Percentiles rank a stretch among this genome's conserved stretches.
These are phyloP conservation scores for Linum usitatissimum DNA, from an alignment of 345 rosid genomes.

Conservation along the genomic window DNA sequence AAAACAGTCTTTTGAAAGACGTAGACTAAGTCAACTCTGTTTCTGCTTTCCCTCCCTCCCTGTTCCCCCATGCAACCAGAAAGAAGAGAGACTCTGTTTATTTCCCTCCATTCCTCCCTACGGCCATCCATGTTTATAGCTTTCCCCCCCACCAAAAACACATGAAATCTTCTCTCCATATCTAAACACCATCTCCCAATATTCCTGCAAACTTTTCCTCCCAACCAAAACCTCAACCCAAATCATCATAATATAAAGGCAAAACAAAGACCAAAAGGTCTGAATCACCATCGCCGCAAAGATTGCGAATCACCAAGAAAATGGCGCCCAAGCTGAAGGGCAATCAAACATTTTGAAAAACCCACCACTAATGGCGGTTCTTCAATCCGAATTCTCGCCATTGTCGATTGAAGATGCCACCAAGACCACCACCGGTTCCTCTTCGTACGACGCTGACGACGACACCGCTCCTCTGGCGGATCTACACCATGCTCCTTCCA, in stretches of 20 bases:
- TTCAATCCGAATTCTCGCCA: not conserved
- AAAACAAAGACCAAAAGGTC: not conserved
- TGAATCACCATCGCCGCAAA: slow-evolving; percentile 14
- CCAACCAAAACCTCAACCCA: not conserved
- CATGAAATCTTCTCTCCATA: not conserved
- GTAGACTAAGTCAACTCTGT: no score
- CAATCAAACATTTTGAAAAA: slow-evolving; percentile 7
- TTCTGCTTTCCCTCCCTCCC: no score
- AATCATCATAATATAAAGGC: not conserved
- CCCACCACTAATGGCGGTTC: not conserved
- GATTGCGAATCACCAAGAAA: slow-evolving; percentile 33
- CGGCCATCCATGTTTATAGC: not conserved
- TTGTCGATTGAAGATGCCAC: slow-evolving; percentile 15
- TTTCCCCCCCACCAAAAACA: not conserved
- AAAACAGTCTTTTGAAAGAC: no score
- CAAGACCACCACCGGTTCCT: not conserved
- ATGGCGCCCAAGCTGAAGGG: slow-evolving; percentile 29
- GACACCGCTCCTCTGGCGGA: slow-evolving; percentile 26
- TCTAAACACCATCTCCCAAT: not conserved
- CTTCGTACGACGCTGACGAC: not conserved
- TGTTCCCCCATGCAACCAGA: no score
- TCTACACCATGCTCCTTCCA: slow-evolving; percentile 52
- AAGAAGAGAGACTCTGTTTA: no score
- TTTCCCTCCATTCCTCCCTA: not conserved
- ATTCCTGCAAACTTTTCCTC: not conserved